Conservation (phyloP, 108 stramenopile species). For the Cylindrotheca closterium region DNA sequence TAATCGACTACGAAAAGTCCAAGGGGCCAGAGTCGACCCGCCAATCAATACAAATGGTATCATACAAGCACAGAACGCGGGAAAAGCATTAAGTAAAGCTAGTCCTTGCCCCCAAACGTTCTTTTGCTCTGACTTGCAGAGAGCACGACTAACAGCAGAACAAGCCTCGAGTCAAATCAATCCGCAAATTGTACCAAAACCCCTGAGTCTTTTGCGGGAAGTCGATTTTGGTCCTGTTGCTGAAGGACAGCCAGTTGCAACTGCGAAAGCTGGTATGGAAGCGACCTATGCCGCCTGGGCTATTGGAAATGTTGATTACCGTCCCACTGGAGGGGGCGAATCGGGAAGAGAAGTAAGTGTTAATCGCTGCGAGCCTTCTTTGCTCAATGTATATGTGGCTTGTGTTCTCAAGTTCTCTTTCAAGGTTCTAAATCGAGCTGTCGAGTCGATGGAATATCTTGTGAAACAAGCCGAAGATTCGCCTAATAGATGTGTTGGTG, state of each 20-base stretch:
- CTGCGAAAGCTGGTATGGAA: conserved; percentile 44
- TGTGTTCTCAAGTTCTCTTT: not conserved
- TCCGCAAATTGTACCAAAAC: conserved; percentile 10
- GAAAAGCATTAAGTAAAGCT: conserved; percentile 44
- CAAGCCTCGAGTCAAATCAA: conserved; percentile 24
- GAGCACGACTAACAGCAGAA: conserved; percentile 64
- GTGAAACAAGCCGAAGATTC: conserved; percentile 14
- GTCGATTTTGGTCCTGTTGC: conserved; percentile 71
- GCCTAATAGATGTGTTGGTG: conserved; percentile 30
- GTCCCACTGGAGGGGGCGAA: conserved; percentile 60
- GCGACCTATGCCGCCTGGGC: conserved; percentile 64
- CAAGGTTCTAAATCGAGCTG: conserved; percentile 22
- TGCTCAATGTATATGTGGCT: not conserved
- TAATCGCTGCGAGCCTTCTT: not conserved
- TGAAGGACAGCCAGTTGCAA: conserved; percentile 58
- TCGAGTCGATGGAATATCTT: conserved; percentile 30
- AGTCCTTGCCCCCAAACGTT: conserved; percentile 32
- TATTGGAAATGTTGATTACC: conserved; percentile 56
- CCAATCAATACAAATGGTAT: conserved; percentile 58
- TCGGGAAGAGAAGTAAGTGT: conserved; percentile 60
- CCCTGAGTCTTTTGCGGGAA: conserved; percentile 46
- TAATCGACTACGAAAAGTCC: conserved; percentile 66
- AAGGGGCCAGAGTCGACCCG: conserved; percentile 70
- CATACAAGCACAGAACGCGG: conserved; percentile 43
- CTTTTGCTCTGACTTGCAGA: conserved; percentile 48